Conservation (phyloP, 1,139 yeast species). For the Geotrichum armillariae region DNA sequence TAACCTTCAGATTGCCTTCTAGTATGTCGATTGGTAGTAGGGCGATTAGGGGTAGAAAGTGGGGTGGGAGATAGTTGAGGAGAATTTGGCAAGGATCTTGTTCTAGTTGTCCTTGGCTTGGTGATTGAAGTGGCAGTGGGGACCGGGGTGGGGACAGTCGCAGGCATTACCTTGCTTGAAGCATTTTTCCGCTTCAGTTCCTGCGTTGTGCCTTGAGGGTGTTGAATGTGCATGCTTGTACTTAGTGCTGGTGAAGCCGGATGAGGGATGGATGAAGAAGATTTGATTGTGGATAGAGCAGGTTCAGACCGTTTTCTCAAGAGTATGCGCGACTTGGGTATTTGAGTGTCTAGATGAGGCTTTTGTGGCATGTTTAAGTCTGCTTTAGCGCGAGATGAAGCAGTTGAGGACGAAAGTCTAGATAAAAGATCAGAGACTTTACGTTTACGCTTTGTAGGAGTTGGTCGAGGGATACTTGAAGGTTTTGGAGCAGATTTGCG, state of each 20-base stretch:
- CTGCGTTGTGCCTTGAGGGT: not conserved
- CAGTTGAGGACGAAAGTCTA: slow-evolving; percentile 32
- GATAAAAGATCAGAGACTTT: slow-evolving; percentile 34
- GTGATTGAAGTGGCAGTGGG: not conserved
- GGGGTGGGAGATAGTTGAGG: not conserved
- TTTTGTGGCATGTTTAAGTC: not conserved
- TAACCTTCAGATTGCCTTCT: not conserved
- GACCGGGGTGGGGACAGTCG: not conserved
- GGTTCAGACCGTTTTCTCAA: not conserved
- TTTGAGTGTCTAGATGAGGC: not conserved
- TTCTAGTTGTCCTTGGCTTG: not conserved
- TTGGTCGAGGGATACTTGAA: slow-evolving; percentile 11
- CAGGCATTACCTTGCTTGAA: not conserved
- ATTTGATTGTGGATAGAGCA: not conserved
- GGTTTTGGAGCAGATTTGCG: not conserved
- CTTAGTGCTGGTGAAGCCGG: not conserved
- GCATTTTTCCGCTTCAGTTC: not conserved
- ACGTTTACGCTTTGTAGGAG: slow-evolving; percentile 12
- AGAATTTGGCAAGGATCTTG: not conserved
- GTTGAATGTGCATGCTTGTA: not conserved
- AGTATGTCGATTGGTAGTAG: not conserved
- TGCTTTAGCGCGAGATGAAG: slow-evolving; percentile 33
- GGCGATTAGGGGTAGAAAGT: not conserved
- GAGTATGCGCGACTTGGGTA: not conserved
- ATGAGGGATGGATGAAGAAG: not conserved